Evolutionary conservation across 2,329 filamentous ascomycete species (phyloP), one percentile per base, ranked within the genome.

Genomic region (Pseudogymnoascus destructans): DNA sequence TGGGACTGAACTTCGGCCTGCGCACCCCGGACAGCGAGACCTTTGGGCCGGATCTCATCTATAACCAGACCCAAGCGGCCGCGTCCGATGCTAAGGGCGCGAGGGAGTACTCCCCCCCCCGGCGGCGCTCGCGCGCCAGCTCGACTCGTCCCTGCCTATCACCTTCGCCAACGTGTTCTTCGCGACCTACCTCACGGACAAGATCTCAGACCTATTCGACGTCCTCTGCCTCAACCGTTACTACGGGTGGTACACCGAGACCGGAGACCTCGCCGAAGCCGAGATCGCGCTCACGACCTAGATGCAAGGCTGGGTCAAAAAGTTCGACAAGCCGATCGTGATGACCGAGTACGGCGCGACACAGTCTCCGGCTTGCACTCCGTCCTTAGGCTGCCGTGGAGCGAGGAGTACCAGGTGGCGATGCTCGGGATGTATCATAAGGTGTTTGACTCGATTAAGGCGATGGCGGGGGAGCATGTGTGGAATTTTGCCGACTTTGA

Each of bases 21-120:
- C 55, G 63, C 5, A 59, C 59, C 3, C 61, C 63, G 5, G 32
- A 63, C 6, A 38, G 52, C 2, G 61, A 52, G 10, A 66, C 61
- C 0, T 66, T 64, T 23, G 63, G 59, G 1, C 61, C 64, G 9
- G 65, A 66, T 1, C 61, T 61, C 2, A 57, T 61, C n/a, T 61
- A 58, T 8, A 56, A 63, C 3, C 52, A 61, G 30, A 65, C 60
- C 2, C 64, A 58, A n/a, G 75, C 75, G 1, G 81, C 84, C 0
- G 63, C 65, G 1, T 52, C 46, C 4, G n/a, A 17, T 25, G 3
- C 4, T 1, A 9, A 15, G 17, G 46, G 5, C n/a, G 46, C 46
- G 2, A 30, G 46, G 46, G 46, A 10, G 8, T 52, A 52, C n/a
- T 52, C 30, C 25, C 9, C 5, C 46, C 46, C n/a, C 15, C 30